Conservation (phyloP, 805 yeast genomes). For the Metschnikowia borealis region DNA sequence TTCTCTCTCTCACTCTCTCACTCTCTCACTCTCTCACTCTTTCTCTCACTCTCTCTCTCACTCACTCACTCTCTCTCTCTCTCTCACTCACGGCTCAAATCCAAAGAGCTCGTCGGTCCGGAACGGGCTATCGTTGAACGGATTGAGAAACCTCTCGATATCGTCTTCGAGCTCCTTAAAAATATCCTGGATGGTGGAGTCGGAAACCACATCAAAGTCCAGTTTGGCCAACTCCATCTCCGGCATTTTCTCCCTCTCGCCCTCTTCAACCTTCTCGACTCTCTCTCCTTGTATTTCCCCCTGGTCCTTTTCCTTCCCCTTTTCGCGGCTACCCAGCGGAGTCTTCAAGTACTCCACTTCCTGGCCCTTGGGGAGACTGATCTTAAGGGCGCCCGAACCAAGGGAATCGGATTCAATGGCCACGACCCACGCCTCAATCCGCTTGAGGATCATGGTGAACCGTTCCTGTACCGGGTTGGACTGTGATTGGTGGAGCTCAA, state of each 20-base stretch:
- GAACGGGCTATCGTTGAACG: constrained; percentile 18
- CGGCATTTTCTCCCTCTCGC: too few relatives aligned
- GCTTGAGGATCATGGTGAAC: constrained; percentile 18
- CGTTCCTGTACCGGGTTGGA: constrained; percentile 8
- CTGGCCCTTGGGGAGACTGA: constrained; percentile 28
- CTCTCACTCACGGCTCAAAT: background rate
- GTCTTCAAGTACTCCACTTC: constrained; percentile 22
- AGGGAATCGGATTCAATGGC: constrained; percentile 6
- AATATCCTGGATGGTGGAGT: constrained; percentile 22
- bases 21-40: too few relatives aligned
- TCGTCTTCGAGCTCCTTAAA: constrained; percentile 32
- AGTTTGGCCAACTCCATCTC: too few relatives aligned
- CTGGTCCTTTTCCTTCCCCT: background rate
- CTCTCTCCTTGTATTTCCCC: background rate
- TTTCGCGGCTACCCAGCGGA: background rate
- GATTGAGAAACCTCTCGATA: constrained; percentile 26
- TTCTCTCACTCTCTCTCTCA: too few relatives aligned
- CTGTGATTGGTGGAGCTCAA: background rate
- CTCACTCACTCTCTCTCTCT: too few relatives aligned
- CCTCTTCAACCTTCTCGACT: background rate
- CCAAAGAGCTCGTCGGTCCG: constrained; percentile 1
- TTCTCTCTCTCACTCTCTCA: too few relatives aligned
- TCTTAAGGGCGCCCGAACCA: constrained; percentile 11
- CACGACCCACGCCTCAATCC: constrained; percentile 21
- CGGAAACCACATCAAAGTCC: constrained; percentile 1